Conservation (phyloP, 2,329 filamentous ascomycete species). For the Aureobasidium lini region DNA sequence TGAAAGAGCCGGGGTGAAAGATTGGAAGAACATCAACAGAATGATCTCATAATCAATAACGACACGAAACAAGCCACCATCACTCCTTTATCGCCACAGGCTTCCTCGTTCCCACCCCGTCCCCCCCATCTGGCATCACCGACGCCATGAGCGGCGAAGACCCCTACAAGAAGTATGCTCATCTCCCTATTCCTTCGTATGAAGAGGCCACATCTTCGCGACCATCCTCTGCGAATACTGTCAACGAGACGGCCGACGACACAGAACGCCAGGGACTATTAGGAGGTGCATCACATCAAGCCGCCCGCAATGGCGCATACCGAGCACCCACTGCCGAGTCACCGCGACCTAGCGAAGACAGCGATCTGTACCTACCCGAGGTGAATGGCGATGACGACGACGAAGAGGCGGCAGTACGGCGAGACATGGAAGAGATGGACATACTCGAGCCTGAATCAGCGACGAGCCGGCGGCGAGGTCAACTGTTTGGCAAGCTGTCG, state of each 20-base stretch:
- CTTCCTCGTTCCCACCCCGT: background rate
- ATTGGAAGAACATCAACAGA: background rate
- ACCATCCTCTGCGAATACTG: constrained; percentile 42
- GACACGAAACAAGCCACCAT: background rate
- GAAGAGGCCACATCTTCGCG: constrained; percentile 64
- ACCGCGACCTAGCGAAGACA: constrained; percentile 55
- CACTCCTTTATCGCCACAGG: background rate
- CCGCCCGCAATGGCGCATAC: constrained; percentile 50
- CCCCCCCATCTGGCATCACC: background rate
- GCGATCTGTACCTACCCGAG: constrained; percentile 44
- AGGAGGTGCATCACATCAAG: constrained; percentile 25
- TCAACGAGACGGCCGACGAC: constrained; percentile 58
- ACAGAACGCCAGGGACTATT: constrained; percentile 73
- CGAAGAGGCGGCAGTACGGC: constrained; percentile 53
- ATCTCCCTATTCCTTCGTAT: constrained; percentile 71
- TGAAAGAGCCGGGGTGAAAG: background rate
- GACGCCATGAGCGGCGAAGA: constrained; percentile 12
- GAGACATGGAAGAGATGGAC: constrained; percentile 85
- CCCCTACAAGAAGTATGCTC: constrained; percentile 18
- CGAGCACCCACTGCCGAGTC: constrained; percentile 77
- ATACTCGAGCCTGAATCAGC: constrained; percentile 54
- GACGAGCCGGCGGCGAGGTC: constrained; percentile 23
- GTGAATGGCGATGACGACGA: constrained; percentile 46
- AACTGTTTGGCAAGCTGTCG: constrained; percentile 44
- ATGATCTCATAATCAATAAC: constrained; percentile 18